Base-by-base conservation (phyloP, 371 early-diverging fungal genomes). In the Ecytonucleospora hepatopenaei region DNA sequence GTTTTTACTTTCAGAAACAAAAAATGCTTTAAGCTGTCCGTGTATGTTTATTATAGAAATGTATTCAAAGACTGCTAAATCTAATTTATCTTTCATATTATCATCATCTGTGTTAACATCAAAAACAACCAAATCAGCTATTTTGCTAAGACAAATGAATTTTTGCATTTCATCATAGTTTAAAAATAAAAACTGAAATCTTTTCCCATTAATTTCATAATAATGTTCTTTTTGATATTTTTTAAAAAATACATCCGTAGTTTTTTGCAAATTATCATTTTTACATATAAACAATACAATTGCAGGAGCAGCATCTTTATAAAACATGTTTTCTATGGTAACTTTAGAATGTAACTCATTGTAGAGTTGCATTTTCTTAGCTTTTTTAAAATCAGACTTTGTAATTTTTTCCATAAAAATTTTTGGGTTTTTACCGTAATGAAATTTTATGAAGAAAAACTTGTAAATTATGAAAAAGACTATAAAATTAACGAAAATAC, bases 41-140 rank as follows among this genome's bases (percentile, higher is more conserved):
- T 96, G 95, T 1, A 88, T 84, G 73, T 93, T 94, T 32, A 95
- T 82, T 62, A 97, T 85, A 76, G 91, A 93, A 30, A 97, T 82
- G 78, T 92, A 93, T 83, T 98, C 98, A 72, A 97, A 94, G 0
- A 94, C 94, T 84, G 94, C 95, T 92, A 93, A 94, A 79, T 95
- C 95, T 78, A 97, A 88, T 76, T 88, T 92, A 26, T 62, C 93
- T 76, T 96, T 92, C n/a, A n/a, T n/a, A n/a, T n/a, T n/a, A n/a
- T n/a, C n/a, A n/a, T n/a, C n/a, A n/a, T n/a, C n/a, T n/a, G n/a
- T n/a, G n/a, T n/a, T n/a, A 66, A 97, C 88, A 73, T 88, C 80
- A 60, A 98, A 80, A 35, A 98, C 83, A 1, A 95, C 90, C 61
- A 96, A 76, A 81, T 98, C 98, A 0, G 92, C 91, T 24, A 94